Percentiles rank a stretch among this genome's conserved stretches.
These are phyloP conservation scores for Fraxinus xanthoxyloides DNA, from an alignment of 305 asterid genomes.

Conservation along the genomic window DNA sequence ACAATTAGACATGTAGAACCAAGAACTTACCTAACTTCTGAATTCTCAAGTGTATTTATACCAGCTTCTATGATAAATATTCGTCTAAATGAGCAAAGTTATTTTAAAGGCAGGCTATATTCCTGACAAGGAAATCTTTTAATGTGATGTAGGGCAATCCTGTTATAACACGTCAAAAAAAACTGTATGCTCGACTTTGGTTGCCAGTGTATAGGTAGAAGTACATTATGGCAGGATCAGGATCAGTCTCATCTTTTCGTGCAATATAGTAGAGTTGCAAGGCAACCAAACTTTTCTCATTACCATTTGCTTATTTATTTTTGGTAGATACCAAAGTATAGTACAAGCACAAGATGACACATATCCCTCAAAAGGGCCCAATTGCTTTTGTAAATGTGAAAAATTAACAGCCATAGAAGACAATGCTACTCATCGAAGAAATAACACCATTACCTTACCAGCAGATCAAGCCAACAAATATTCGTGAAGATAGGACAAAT, in stretches of 20 bases:
- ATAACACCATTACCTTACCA: background rate
- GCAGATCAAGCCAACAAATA: background rate
- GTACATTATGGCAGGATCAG: background rate
- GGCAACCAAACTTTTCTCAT: background rate
- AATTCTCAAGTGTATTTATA: background rate
- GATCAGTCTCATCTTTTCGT: background rate
- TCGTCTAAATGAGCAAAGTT: background rate
- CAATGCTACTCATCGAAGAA: background rate
- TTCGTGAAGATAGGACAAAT: constrained; percentile 9
- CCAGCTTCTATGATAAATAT: background rate
- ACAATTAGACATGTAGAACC: background rate
- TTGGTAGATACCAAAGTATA: background rate
- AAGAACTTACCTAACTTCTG: background rate
- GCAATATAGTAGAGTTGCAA: constrained; percentile 1
- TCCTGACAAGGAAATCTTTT: background rate
- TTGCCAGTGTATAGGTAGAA: background rate
- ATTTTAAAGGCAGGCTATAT: background rate
- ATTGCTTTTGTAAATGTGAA: background rate
- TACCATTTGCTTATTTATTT: background rate
- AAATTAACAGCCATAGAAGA: background rate
- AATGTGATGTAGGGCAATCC: background rate
- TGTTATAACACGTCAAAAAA: background rate
- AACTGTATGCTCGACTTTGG: background rate
- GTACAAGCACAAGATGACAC: background rate
- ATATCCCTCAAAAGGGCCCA: background rate